These are phyloP conservation scores for Yarrowia sp. DNA, from an alignment of 805 yeast species.

Conservation along the genomic window DNA sequence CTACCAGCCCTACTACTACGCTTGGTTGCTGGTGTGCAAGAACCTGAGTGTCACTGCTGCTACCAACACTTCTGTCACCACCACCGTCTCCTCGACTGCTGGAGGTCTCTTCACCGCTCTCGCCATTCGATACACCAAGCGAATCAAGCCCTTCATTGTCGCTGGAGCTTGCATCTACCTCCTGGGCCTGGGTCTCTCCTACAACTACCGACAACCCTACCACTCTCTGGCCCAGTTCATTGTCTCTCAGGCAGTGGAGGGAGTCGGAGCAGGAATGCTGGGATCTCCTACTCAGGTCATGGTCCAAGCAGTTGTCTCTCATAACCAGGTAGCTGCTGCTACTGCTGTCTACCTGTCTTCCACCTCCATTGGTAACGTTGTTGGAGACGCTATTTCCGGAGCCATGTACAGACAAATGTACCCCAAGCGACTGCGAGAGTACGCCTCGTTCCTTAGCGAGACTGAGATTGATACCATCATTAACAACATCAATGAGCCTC, in stretches of 20 bases:
- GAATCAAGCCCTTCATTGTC: slow-evolving; percentile 57
- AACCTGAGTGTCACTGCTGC: slow-evolving; percentile 26
- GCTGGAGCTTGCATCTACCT: slow-evolving; percentile 60
- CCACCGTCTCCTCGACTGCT: slow-evolving; percentile 26
- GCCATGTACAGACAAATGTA: slow-evolving; percentile 67
- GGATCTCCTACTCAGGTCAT: slow-evolving; percentile 62
- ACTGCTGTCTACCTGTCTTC: slow-evolving; percentile 56
- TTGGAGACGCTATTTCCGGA: slow-evolving; percentile 63
- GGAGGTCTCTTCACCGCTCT: slow-evolving; percentile 22
- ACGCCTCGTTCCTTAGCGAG: not conserved
- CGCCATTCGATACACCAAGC: slow-evolving; percentile 40
- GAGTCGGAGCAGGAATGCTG: slow-evolving; percentile 73
- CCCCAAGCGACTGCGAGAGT: slow-evolving; percentile 39
- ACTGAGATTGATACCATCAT: slow-evolving; percentile 1
- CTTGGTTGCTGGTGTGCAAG: slow-evolving; percentile 27
- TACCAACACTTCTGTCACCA: slow-evolving; percentile 24
- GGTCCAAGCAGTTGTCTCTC: slow-evolving; percentile 55
- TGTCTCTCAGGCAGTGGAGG: slow-evolving; percentile 60
- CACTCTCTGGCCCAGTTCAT: slow-evolving; percentile 54
- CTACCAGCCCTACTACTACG: slow-evolving; percentile 26
- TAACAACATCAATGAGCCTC: slow-evolving; percentile 18
- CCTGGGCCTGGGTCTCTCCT: slow-evolving; percentile 57
- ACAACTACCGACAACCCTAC: slow-evolving; percentile 53
- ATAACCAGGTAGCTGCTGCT: slow-evolving; percentile 61
- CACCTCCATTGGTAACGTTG: slow-evolving; percentile 60